phyloP scores from a whole-genome alignment of 176 grass and related monocot genomes.

The Luzula sylvatica region DNA sequence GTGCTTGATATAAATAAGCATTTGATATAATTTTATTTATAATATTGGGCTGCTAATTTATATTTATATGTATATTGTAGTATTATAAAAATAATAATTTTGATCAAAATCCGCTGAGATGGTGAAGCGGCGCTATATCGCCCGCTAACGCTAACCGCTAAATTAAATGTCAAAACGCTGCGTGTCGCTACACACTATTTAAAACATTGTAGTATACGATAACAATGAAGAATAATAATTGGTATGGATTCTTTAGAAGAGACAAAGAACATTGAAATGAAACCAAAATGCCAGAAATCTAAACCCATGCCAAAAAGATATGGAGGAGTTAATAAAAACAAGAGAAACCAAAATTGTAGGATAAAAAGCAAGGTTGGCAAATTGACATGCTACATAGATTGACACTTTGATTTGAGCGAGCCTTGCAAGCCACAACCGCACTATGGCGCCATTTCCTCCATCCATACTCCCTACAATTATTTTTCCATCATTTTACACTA shows the following conservation, averaged over 20 bases:
- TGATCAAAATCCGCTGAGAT: too few relatives aligned
- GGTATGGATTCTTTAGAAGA: neutral
- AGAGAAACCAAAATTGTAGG: slow-evolving; percentile 12
- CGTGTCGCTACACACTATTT: too few relatives aligned
- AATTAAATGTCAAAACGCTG: too few relatives aligned
- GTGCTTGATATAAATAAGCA: too few relatives aligned
- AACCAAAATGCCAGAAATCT: neutral
- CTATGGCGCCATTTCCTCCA: neutral
- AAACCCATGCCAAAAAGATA: slow-evolving; percentile 19
- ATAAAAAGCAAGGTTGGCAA: slow-evolving; percentile 21
- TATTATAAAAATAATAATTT: too few relatives aligned
- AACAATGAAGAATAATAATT: too few relatives aligned
- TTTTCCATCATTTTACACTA: neutral
- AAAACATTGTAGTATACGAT: too few relatives aligned
- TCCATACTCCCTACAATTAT: neutral
- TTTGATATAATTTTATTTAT: too few relatives aligned
- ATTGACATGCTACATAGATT: slow-evolving; percentile 4
- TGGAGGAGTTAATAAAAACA: slow-evolving; percentile 3
- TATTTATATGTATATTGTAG: too few relatives aligned
- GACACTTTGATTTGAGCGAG: slow-evolving; percentile 1
- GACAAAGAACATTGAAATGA: neutral
- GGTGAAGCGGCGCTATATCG: too few relatives aligned
- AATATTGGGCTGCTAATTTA: too few relatives aligned
- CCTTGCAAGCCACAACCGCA: slow-evolving; percentile 15
- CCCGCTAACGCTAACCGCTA: too few relatives aligned